Percentiles rank a stretch among this genome's conserved stretches.
These are phyloP conservation scores for Truncatella angustata DNA, from an alignment of 2,329 filamentous ascomycete genomes.

Conservation along the genomic window DNA sequence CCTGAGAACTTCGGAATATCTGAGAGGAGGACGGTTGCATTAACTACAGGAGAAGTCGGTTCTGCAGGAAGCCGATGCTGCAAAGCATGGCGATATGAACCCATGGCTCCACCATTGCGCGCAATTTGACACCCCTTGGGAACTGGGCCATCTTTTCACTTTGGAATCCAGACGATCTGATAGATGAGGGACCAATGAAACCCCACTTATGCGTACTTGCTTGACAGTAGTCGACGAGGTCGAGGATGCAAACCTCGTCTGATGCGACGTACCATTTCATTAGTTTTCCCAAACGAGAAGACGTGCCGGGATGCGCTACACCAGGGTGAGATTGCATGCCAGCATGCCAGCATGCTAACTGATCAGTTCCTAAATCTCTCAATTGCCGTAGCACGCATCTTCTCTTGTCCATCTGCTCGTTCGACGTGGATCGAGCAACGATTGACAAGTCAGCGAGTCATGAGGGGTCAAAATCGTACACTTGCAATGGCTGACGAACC, in stretches of 20 bases:
- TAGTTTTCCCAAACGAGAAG: neutral
- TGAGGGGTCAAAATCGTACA: neutral
- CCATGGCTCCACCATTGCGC: neutral
- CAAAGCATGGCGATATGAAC: neutral
- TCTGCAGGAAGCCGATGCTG: neutral
- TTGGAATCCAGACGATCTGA: neutral
- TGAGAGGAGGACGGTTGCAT: too few species aligned
- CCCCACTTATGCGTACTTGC: neutral
- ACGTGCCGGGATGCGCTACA: neutral
- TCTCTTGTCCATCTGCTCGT: too few species aligned
- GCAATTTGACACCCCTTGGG: neutral
- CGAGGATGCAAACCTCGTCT: neutral
- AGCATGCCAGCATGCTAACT: too few species aligned
- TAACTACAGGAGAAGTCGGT: too few species aligned
- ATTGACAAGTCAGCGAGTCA: neutral
- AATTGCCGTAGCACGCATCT: neutral
- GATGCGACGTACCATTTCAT: neutral
- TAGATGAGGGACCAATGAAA: conserved; percentile 2
- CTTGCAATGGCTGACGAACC: neutral
- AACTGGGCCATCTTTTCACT: neutral
- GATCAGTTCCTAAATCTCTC: neutral
- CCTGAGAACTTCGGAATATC: neutral
- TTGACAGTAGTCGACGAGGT: neutral
- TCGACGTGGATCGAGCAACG: too few species aligned
- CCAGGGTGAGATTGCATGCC: neutral